Conservation (phyloP, 116 monocot species). For the Posidonia oceanica region DNA sequence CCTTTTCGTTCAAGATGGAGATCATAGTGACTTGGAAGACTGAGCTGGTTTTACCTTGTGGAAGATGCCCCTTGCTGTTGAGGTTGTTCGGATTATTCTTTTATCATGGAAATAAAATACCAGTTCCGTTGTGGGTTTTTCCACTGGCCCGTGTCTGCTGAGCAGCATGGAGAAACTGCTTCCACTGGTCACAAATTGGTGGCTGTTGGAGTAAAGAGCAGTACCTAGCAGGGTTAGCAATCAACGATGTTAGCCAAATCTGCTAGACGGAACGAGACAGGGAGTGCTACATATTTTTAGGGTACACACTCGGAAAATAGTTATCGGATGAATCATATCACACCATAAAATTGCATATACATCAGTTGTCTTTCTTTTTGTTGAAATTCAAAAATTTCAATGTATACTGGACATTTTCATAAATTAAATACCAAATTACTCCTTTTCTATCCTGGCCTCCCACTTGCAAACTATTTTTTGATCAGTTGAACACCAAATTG, state of each 20-base stretch:
- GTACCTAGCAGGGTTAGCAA: not conserved
- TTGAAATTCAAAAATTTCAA: conserved; percentile 1
- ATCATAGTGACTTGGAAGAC: not conserved
- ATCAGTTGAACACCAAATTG: no score
- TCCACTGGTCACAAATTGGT: conserved; percentile 8
- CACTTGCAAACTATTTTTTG: not conserved
- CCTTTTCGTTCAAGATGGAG: not conserved
- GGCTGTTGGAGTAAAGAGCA: conserved; percentile 6
- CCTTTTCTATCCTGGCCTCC: not conserved
- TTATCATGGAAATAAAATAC: conserved; percentile 10
- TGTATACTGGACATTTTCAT: conserved; percentile 7
- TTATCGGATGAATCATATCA: not conserved
- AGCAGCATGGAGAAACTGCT: not conserved
- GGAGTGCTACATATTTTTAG: not conserved
- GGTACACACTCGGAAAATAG: not conserved
- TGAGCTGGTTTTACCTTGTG: not conserved
- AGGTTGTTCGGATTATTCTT: conserved; percentile 7
- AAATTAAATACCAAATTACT: conserved; percentile 10
- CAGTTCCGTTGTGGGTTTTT: conserved; percentile 1
- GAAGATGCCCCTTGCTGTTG: not conserved
- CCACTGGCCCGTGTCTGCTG: not conserved
- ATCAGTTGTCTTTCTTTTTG: not conserved
- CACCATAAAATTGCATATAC: conserved; percentile 2
- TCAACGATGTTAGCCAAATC: not conserved
- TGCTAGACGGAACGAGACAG: not conserved